phyloP scores from a whole-genome alignment of 257 asterid species.

The Paraleonurus japonicus region DNA sequence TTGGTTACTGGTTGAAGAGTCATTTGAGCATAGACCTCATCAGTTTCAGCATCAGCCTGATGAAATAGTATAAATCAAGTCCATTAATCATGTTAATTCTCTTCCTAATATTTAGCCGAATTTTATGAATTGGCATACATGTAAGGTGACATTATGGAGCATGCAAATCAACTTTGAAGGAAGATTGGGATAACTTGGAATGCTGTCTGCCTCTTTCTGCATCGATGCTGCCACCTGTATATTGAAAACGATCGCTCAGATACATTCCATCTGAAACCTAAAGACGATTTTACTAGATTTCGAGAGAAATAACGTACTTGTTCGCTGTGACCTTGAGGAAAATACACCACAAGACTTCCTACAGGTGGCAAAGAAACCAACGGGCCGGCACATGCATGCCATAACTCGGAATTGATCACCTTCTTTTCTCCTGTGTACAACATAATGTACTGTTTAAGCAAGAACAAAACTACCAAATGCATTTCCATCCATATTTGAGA shows the following conservation, averaged over 20 bases:
- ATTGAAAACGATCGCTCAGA: background rate
- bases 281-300: background rate
- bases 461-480: background rate
- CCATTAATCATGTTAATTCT: background rate
- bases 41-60: slow-evolving; percentile 96
- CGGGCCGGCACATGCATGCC: slow-evolving; percentile 99
- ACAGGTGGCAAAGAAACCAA: slow-evolving; percentile 91
- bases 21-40: slow-evolving; percentile 99
- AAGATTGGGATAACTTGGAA: slow-evolving; percentile 95
- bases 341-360: slow-evolving; percentile 91
- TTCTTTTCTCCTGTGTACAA: slow-evolving; percentile 60
- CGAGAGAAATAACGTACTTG: slow-evolving; percentile 56
- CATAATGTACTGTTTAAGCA: background rate
- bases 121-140: slow-evolving; percentile 45
- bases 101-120: background rate
- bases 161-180: slow-evolving; percentile 85
- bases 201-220: slow-evolving; percentile 82
- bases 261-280: slow-evolving; percentile 7
- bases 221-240: slow-evolving; percentile 96
- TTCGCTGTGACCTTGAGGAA: slow-evolving; percentile 99
- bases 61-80: background rate
- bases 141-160: slow-evolving; percentile 91
- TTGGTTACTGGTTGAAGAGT: slow-evolving; percentile 89
- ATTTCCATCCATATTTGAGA: background rate
- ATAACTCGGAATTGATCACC: slow-evolving; percentile 87